phyloP scores from a whole-genome alignment of 129 eudicot genomes.

The Sambucus nigra region DNA sequence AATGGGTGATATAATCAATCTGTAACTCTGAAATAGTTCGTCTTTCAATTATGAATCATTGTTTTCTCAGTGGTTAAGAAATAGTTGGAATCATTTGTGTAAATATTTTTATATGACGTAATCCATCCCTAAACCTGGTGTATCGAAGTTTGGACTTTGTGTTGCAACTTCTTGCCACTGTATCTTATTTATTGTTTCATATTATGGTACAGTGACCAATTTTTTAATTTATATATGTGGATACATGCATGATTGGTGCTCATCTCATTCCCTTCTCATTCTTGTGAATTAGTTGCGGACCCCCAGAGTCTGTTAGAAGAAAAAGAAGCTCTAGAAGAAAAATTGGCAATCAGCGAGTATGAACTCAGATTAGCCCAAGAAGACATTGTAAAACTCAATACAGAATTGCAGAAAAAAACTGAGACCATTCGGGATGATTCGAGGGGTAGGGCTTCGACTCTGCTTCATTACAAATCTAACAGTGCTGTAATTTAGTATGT shows the following conservation, averaged over 20 bases:
- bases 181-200: slow-evolving; percentile 5
- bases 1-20: too few species aligned
- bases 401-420: slow-evolving; percentile 59
- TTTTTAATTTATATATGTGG: slow-evolving; percentile 3
- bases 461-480: slow-evolving; percentile 4
- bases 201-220: background rate
- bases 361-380: slow-evolving; percentile 94
- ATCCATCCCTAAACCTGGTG: too few species aligned
- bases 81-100: too few species aligned
- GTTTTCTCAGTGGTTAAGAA: too few species aligned
- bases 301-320: slow-evolving; percentile 93
- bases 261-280: slow-evolving; percentile 16
- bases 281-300: slow-evolving; percentile 70
- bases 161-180: slow-evolving; percentile 1
- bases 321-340: slow-evolving; percentile 78
- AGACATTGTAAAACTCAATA: slow-evolving; percentile 60
- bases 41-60: too few species aligned
- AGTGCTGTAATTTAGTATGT: background rate
- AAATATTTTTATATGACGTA: too few species aligned
- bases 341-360: slow-evolving; percentile 79
- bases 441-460: slow-evolving; percentile 34
- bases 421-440: slow-evolving; percentile 33
- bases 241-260: slow-evolving; percentile 14
- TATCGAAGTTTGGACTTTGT: background rate
- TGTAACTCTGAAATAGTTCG: too few species aligned